These are phyloP conservation scores for Ilyonectria destructans DNA, from an alignment of 2,329 filamentous ascomycete genomes.

Conservation along the genomic window DNA sequence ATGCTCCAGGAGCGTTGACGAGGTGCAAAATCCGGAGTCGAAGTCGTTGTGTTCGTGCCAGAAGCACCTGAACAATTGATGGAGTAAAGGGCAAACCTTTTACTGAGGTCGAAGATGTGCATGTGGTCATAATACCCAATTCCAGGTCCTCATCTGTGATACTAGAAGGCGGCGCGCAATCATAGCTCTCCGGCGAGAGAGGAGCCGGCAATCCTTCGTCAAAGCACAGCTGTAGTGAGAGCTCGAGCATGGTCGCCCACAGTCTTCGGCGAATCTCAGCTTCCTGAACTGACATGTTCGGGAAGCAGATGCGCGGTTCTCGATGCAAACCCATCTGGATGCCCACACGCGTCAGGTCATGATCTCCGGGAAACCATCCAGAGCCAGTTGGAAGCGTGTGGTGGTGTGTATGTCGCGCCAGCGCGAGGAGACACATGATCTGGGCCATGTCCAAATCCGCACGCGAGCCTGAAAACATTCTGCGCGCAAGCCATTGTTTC, in stretches of 20 bases:
- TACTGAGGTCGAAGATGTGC: not conserved
- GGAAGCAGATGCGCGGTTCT: conserved; percentile 60
- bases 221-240: conserved; percentile 62
- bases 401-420: conserved; percentile 46
- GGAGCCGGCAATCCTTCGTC: conserved; percentile 63
- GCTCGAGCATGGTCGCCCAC: conserved; percentile 66
- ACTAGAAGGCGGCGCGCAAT: conserved; percentile 60
- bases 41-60: conserved; percentile 37
- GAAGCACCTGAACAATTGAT: conserved; percentile 21
- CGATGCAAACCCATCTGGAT: conserved; percentile 68
- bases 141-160: conserved; percentile 26
- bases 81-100: conserved; percentile 11
- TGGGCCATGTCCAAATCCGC: conserved; percentile 40
- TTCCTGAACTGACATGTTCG: conserved; percentile 57
- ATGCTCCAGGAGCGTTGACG: conserved; percentile 29
- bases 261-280: conserved; percentile 64
- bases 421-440: conserved; percentile 51
- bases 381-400: conserved; percentile 15
- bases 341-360: conserved; percentile 56
- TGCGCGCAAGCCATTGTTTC: conserved; percentile 40
- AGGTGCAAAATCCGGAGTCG: conserved; percentile 34
- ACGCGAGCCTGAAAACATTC: conserved; percentile 20
- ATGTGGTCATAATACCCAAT: not conserved
- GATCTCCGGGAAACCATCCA: conserved; percentile 21
- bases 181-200: conserved; percentile 60